Conservation (phyloP, 148 eudicot species). For the Silene uniflora region DNA sequence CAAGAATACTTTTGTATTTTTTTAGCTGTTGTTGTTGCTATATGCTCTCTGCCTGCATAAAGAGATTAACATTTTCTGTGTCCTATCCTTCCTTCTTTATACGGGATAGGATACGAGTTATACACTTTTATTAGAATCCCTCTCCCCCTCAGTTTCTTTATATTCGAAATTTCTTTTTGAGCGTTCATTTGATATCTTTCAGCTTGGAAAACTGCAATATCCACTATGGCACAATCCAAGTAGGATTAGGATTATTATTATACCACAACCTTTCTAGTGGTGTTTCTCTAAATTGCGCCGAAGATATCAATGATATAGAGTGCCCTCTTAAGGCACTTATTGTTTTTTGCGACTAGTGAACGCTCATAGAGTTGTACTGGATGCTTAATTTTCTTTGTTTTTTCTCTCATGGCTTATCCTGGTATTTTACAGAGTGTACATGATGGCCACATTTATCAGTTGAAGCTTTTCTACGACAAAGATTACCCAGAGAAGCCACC, state of each 20-base stretch:
- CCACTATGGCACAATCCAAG: too few species aligned
- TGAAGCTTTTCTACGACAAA: conserved; percentile 63
- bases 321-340: neutral
- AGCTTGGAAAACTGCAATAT: too few species aligned
- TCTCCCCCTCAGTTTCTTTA: too few species aligned
- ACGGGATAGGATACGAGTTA: neutral
- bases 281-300: neutral
- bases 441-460: conserved; percentile 57
- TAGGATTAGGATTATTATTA: too few species aligned
- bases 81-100: neutral
- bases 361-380: neutral
- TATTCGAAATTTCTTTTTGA: too few species aligned
- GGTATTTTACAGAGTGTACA: conserved; percentile 43
- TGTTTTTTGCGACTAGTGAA: neutral
- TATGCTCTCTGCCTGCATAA: neutral
- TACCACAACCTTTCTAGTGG: too few species aligned
- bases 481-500: conserved; percentile 63
- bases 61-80: neutral
- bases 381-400: neutral
- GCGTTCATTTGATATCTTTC: too few species aligned
- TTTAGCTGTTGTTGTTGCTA: too few species aligned
- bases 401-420: neutral
- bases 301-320: neutral
- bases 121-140: neutral
- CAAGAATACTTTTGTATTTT: neutral